Percentiles rank a stretch among this genome's conserved stretches.
Conservation (phyloP, 1,284 basidiomycete genomes). For the Inonotus hispidus region DNA sequence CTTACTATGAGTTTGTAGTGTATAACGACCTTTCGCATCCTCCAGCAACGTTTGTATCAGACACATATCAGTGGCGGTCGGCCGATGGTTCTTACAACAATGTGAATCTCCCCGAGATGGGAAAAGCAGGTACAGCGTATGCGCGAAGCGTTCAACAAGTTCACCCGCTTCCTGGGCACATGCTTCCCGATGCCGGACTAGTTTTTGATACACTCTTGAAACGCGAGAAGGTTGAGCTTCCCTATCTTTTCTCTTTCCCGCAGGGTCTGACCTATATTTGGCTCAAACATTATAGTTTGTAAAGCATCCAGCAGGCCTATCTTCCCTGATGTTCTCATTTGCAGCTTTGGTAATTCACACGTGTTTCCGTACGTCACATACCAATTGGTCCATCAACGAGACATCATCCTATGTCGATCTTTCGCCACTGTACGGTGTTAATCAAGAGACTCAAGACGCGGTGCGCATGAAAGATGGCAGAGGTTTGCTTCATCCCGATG, state of each 20-base stretch:
- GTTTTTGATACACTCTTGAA: slow-evolving; percentile 65
- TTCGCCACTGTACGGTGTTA: slow-evolving; percentile 38
- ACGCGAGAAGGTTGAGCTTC: slow-evolving; percentile 29
- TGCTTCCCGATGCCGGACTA: slow-evolving; percentile 72
- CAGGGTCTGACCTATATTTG: neutral
- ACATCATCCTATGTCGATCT: slow-evolving; percentile 87
- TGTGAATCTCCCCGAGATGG: slow-evolving; percentile 61
- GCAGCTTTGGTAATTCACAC: slow-evolving; percentile 78
- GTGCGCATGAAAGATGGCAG: slow-evolving; percentile 51
- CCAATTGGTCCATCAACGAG: slow-evolving; percentile 66
- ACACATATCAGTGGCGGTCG: slow-evolving; percentile 56
- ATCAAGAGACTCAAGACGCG: slow-evolving; percentile 24
- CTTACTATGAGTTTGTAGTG: slow-evolving; percentile 37
- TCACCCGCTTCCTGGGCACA: slow-evolving; percentile 55
- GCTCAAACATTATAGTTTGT: slow-evolving; percentile 44
- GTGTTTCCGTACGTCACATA: slow-evolving; percentile 72
- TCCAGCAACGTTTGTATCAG: slow-evolving; percentile 58
- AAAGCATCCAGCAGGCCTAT: slow-evolving; percentile 73
- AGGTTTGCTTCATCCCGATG: slow-evolving; percentile 63
- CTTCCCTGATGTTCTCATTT: slow-evolving; percentile 75
- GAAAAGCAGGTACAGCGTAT: slow-evolving; percentile 71
- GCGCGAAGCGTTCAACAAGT: slow-evolving; percentile 72
- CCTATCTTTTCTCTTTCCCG: neutral
- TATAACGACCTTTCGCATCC: slow-evolving; percentile 79
- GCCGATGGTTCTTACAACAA: slow-evolving; percentile 78